Evolutionary conservation across 1,284 basidiomycete genomes (phyloP).

Genomic region (Prillingera fragicola): DNA sequence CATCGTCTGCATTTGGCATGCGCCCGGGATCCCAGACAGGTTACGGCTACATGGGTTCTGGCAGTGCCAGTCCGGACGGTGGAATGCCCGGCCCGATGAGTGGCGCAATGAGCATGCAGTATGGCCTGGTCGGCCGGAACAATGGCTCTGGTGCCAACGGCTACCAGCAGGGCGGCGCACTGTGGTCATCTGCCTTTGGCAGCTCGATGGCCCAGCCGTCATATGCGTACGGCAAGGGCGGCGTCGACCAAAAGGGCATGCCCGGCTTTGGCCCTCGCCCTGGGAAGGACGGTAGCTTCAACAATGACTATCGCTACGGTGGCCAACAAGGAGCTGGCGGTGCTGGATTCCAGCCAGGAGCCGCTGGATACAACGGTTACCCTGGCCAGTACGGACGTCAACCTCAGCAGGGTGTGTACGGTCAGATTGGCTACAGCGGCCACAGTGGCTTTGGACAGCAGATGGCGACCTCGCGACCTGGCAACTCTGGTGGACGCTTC

Average conservation of each 20-base stretch:
- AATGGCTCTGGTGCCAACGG: slow-evolving; percentile 14
- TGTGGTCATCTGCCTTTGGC: slow-evolving; percentile 39
- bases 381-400: slow-evolving; percentile 9
- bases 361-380: slow-evolving; percentile 7
- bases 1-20: slow-evolving; percentile 7
- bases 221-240: slow-evolving; percentile 22
- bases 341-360: slow-evolving; percentile 4
- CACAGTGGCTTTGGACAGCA: slow-evolving; percentile 14
- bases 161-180: slow-evolving; percentile 29
- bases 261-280: background rate
- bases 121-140: slow-evolving; percentile 21
- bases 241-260: slow-evolving; percentile 13
- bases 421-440: slow-evolving; percentile 9
- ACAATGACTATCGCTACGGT: slow-evolving; percentile 6
- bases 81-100: background rate
- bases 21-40: slow-evolving; percentile 2
- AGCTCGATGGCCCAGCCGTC: slow-evolving; percentile 25
- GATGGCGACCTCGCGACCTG: slow-evolving; percentile 10
- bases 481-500: slow-evolving; percentile 1
- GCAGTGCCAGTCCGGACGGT: slow-evolving; percentile 12
- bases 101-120: slow-evolving; percentile 14
- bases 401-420: slow-evolving; percentile 2
- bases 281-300: background rate
- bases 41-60: slow-evolving; percentile 15
- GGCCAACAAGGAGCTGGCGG: background rate